phyloP scores from a whole-genome alignment of 371 early-diverging fungal genomes.

The Phascolomyces articulosus region DNA sequence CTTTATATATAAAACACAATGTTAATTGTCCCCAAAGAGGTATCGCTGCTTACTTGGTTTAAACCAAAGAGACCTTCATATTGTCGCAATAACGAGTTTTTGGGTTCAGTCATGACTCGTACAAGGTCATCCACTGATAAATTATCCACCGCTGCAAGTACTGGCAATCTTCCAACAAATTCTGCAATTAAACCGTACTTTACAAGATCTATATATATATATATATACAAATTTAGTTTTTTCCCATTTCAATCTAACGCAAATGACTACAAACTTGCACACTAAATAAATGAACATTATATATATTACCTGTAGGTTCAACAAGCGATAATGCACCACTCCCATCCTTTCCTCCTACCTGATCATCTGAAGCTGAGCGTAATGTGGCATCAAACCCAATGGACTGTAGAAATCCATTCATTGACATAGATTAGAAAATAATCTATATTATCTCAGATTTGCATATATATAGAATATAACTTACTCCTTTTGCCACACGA shows the following conservation, averaged over 20 bases:
- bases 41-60: conserved; percentile 65
- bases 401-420: conserved; percentile 49
- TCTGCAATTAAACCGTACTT: conserved; percentile 92
- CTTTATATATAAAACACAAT: too few species aligned
- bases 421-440: too few species aligned
- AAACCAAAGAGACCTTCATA: conserved; percentile 77
- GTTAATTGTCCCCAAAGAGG: too few species aligned
- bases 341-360: conserved; percentile 6
- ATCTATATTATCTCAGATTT: too few species aligned
- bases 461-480: too few species aligned
- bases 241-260: too few species aligned
- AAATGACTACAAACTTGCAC: too few species aligned
- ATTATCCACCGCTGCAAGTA: conserved; percentile 81
- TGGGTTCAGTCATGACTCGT: conserved; percentile 83
- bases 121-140: conserved; percentile 74
- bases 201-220: conserved; percentile 64
- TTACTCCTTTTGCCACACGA: conserved; percentile 76
- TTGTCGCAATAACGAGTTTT: conserved; percentile 84
- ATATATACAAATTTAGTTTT: neutral
- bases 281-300: too few species aligned
- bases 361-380: conserved; percentile 20
- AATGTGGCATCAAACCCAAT: conserved; percentile 79
- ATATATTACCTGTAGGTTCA: conserved; percentile 65
- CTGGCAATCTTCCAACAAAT: conserved; percentile 88
- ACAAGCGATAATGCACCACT: conserved; percentile 53